These are phyloP conservation scores for Rubus parviflorus DNA, from an alignment of 306 rosid species.

Conservation along the genomic window DNA sequence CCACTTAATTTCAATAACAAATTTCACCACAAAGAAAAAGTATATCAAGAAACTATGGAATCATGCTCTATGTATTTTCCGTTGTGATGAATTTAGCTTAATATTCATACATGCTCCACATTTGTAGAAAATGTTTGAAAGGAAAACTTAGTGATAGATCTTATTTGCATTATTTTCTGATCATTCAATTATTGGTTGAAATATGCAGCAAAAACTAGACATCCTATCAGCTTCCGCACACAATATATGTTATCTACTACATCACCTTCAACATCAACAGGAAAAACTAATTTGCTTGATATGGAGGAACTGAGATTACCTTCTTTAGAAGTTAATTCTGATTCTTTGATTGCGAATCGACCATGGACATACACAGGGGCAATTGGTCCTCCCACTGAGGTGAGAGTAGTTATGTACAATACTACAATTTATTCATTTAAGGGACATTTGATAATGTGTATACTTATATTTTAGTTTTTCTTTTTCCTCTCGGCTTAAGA, in stretches of 20 bases:
- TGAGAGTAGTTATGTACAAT: slow-evolving; percentile 15
- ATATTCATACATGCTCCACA: no score
- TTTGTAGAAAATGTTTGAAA: not conserved
- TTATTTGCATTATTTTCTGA: not conserved
- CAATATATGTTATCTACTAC: slow-evolving; percentile 62
- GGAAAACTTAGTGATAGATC: not conserved
- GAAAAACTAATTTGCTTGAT: slow-evolving; percentile 46
- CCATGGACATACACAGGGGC: slow-evolving; percentile 57
- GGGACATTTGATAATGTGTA: not conserved
- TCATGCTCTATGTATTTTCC: not conserved
- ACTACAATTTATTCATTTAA: not conserved
- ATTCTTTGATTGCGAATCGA: slow-evolving; percentile 39
- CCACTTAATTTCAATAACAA: no score
- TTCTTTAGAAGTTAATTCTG: slow-evolving; percentile 41
- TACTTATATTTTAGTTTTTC: no score
- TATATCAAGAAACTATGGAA: no score
- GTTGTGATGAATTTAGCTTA: not conserved
- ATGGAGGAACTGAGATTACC: slow-evolving; percentile 56
- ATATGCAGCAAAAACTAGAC: slow-evolving; percentile 64
- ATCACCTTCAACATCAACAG: slow-evolving; percentile 46
- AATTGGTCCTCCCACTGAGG: slow-evolving; percentile 47
- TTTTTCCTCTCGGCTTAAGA: no score
- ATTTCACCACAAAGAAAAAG: no score
- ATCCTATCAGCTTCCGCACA: slow-evolving; percentile 44
- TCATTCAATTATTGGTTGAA: slow-evolving; percentile 10